A percentile compares a stretch with the other conserved stretches of the same genome.
These are phyloP conservation scores for Posidonia oceanica DNA, from an alignment of 116 monocot species.

Conservation along the genomic window DNA sequence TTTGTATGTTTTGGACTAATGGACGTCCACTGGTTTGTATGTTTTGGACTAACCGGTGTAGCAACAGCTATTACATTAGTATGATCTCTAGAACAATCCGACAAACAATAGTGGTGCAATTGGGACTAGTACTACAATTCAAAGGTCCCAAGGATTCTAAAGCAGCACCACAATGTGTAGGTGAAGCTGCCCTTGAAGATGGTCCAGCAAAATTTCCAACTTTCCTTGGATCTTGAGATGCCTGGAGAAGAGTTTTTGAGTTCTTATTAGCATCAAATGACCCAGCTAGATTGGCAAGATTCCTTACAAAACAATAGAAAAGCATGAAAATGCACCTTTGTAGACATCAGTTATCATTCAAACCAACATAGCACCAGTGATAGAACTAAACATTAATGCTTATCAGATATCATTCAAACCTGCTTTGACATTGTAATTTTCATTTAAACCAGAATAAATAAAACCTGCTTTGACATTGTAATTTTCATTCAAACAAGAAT, in stretches of 20 bases:
- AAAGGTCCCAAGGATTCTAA: slow-evolving; percentile 17
- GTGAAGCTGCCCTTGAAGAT: slow-evolving; percentile 23
- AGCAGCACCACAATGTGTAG: slow-evolving; percentile 13
- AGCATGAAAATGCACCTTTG: no score
- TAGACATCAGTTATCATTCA: no score
- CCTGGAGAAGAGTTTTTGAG: slow-evolving; percentile 28
- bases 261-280: slow-evolving; percentile 39
- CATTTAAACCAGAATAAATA: no score
- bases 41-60: no score
- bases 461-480: no score
- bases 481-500: no score
- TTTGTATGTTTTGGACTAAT: neutral
- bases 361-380: no score
- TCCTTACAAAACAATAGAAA: slow-evolving; percentile 57
- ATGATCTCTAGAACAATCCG: neutral
- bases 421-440: no score
- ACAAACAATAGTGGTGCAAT: neutral
- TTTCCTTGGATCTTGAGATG: slow-evolving; percentile 35
- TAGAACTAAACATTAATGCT: no score
- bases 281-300: slow-evolving; percentile 41
- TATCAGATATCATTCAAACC: no score
- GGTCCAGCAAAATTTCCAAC: slow-evolving; percentile 20
- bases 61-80: slow-evolving; percentile 3
- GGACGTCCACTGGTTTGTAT: slow-evolving; percentile 3
- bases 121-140: slow-evolving; percentile 9